Percentiles rank a stretch among this genome's conserved stretches.
Evolutionary conservation across 1,139 yeast species (phyloP).

Genomic region (Arxiozyma heterogenica): DNA sequence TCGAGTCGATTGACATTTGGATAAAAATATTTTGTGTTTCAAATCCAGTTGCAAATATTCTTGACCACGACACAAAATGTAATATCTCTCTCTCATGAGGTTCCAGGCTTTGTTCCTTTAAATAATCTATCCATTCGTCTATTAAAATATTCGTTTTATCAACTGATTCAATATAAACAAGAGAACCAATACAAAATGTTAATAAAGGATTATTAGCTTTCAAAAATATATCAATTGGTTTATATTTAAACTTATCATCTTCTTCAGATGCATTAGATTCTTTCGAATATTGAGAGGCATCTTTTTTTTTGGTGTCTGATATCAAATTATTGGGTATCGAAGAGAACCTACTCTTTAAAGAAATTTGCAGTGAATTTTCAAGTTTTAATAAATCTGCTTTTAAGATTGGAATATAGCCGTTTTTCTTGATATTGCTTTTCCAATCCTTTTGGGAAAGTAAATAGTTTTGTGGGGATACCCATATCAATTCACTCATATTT

Average conservation of each 20-base stretch:
- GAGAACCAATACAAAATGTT: not conserved
- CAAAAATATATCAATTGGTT: conserved; percentile 18
- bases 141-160: conserved; percentile 10
- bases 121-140: not conserved
- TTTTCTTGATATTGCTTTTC: conserved; percentile 18
- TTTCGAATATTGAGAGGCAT: too few relatives aligned
- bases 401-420: conserved; percentile 25
- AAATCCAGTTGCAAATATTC: conserved; percentile 8
- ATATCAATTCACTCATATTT: conserved; percentile 19
- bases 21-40: conserved; percentile 18
- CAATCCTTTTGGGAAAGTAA: conserved; percentile 15
- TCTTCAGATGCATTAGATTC: not conserved
- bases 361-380: conserved; percentile 10
- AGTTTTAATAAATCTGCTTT: conserved; percentile 20
- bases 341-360: not conserved
- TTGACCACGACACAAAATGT: conserved; percentile 8
- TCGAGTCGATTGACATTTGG: conserved; percentile 10
- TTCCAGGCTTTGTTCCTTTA: not conserved
- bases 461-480: conserved; percentile 24
- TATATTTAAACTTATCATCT: conserved; percentile 7
- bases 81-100: not conserved
- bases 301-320: not conserved
- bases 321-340: not conserved
- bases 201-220: conserved; percentile 9
- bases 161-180: conserved; percentile 1